A percentile compares a stretch with the other conserved stretches of the same genome.
Evolutionary conservation across 2,329 filamentous ascomycete species (phyloP).

Genomic region (Tolypocladium amazonense): DNA sequence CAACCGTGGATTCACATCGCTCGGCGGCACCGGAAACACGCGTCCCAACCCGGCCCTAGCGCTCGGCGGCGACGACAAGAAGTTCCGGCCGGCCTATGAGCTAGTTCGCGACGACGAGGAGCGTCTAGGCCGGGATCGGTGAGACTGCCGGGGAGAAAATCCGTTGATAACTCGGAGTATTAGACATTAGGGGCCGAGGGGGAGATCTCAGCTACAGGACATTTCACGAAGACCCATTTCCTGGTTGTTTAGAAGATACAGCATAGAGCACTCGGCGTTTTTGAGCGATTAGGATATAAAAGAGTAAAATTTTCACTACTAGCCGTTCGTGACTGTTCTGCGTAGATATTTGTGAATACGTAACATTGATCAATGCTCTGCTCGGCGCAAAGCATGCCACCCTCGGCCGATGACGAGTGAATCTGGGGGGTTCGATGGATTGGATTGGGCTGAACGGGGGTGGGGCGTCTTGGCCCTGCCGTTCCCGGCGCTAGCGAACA

Average conservation of each 20-base stretch:
- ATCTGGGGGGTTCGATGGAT: neutral
- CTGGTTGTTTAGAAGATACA: neutral
- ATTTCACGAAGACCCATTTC: neutral
- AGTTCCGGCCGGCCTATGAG: slow-evolving; percentile 66
- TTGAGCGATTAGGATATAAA: neutral
- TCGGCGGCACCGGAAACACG: slow-evolving; percentile 87
- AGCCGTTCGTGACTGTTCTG: neutral
- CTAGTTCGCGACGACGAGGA: slow-evolving; percentile 67
- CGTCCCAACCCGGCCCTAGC: slow-evolving; percentile 73
- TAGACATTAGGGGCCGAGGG: neutral
- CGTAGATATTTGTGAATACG: neutral
- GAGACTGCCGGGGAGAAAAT: neutral
- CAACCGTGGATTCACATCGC: slow-evolving; percentile 76
- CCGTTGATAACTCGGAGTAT: neutral
- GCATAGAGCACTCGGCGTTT: neutral
- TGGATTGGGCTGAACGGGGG: neutral
- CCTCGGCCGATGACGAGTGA: neutral
- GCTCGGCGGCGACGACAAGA: slow-evolving; percentile 19
- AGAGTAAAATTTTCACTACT: neutral
- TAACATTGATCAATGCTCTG: too few relatives aligned
- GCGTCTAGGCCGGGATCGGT: slow-evolving; percentile 60
- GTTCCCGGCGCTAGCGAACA: neutral
- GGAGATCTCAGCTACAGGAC: neutral
- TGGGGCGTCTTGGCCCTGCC: neutral
- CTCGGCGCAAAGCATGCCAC: neutral